Percentiles rank a stretch among this genome's conserved stretches.
Conservation (phyloP, 441 rosid genomes). For the Arabidopsis lyrata region DNA sequence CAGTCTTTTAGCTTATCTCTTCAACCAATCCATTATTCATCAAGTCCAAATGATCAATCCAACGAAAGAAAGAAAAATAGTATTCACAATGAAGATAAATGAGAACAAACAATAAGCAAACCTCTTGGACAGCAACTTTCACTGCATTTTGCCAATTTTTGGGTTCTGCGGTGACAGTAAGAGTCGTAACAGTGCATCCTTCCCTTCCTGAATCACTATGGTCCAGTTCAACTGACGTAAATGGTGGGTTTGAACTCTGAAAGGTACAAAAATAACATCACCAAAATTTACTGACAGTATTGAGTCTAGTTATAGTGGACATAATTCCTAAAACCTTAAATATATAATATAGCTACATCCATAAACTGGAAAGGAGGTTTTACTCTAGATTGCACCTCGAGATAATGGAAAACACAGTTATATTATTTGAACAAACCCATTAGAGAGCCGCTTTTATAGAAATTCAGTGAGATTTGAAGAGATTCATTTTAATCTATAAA, state of each 20-base stretch:
- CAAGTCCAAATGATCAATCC: constrained; percentile 24
- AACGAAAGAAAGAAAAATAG: constrained; percentile 11
- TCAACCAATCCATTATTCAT: constrained; percentile 24
- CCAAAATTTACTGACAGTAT: constrained; percentile 3
- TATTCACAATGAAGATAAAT: constrained; percentile 22
- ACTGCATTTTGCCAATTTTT: constrained; percentile 97
- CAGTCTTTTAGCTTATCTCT: constrained; percentile 26
- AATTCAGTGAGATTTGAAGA: not conserved
- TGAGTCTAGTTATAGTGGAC: not conserved
- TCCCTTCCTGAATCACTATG: constrained; percentile 99
- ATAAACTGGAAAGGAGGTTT: not conserved
- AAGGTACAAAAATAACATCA: constrained; percentile 44
- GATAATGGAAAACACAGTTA: not conserved
- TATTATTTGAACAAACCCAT: not conserved
- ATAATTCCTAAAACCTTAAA: not conserved
- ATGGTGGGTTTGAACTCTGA: constrained; percentile 99
- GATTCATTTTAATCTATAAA: not conserved
- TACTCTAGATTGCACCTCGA: constrained; percentile 7
- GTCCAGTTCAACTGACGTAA: constrained; percentile 98
- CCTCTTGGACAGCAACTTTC: constrained; percentile 98
- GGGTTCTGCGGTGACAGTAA: constrained; percentile 98
- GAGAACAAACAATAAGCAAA: constrained; percentile 42
- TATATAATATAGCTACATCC: constrained; percentile 22
- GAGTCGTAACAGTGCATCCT: constrained; percentile 99
- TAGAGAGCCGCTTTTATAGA: not conserved